Conservation (phyloP, 305 asterid species). For the Stenogyne calaminthoides region DNA sequence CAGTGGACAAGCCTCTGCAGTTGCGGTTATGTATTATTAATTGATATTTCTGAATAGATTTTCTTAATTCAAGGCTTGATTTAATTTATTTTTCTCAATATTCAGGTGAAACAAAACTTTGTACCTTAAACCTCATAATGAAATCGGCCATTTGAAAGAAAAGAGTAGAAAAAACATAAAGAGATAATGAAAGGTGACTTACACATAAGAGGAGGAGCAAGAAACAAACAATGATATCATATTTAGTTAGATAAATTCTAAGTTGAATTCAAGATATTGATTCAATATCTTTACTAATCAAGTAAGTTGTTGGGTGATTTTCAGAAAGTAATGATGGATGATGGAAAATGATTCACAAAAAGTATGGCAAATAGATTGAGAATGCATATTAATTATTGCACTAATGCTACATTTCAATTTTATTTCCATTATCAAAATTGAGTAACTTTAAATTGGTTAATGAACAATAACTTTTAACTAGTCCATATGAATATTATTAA, state of each 20-base stretch:
- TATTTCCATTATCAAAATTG: no score
- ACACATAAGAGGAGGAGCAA: constrained; percentile 3
- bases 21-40: background rate
- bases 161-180: background rate
- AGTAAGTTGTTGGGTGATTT: constrained; percentile 10
- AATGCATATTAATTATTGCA: background rate
- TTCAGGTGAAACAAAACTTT: background rate
- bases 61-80: background rate
- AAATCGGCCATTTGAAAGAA: background rate
- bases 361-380: background rate
- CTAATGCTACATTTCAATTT: background rate
- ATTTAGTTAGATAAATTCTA: constrained; percentile 23
- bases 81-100: background rate
- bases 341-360: background rate
- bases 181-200: background rate
- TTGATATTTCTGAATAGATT: no score
- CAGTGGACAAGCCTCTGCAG: background rate
- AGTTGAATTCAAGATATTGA: constrained; percentile 9
- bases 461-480: background rate
- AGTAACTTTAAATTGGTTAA: background rate
- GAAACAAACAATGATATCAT: constrained; percentile 22
- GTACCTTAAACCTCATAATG: background rate
- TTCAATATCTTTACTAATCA: constrained; percentile 20
- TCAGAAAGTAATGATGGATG: background rate
- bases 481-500: background rate